Percentiles rank a stretch among this genome's conserved stretches.
phyloP scores from a whole-genome alignment of 1,284 basidiomycete species.

The Austroboletus rostrupii region DNA sequence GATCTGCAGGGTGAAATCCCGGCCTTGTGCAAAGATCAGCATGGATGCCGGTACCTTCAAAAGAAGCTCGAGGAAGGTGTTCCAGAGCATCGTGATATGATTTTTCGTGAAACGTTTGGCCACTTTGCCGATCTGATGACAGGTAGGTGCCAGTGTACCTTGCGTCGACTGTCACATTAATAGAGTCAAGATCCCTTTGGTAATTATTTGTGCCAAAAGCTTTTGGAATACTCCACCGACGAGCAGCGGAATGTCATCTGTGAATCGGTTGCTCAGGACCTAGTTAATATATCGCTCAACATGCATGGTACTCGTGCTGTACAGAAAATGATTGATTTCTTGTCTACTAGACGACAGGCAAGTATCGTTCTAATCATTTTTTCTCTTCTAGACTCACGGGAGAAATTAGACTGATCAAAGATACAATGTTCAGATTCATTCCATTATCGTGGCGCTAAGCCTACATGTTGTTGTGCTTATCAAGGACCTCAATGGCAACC shows the following conservation, averaged over 20 bases:
- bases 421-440: slow-evolving; percentile 90
- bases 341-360: slow-evolving; percentile 91
- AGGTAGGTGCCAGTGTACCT: slow-evolving; percentile 42
- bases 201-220: slow-evolving; percentile 98
- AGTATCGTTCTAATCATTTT: slow-evolving; percentile 37
- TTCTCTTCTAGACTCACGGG: slow-evolving; percentile 42
- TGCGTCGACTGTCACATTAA: slow-evolving; percentile 7
- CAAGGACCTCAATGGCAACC: slow-evolving; percentile 99
- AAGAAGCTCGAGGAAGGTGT: slow-evolving; percentile 98
- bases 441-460: slow-evolving; percentile 94
- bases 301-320: slow-evolving; percentile 99
- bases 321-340: slow-evolving; percentile 99
- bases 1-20: slow-evolving; percentile 95
- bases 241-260: slow-evolving; percentile 97
- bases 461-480: slow-evolving; percentile 98
- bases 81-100: slow-evolving; percentile 96
- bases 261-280: slow-evolving; percentile 94
- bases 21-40: slow-evolving; percentile 95
- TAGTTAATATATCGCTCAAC: slow-evolving; percentile 97
- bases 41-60: slow-evolving; percentile 97
- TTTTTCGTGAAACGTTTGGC: slow-evolving; percentile 96
- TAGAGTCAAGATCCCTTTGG: slow-evolving; percentile 86
- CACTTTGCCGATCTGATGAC: slow-evolving; percentile 99
- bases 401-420: slow-evolving; percentile 66
- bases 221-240: slow-evolving; percentile 96